Base-by-base conservation (phyloP, 179 eudicot genomes). In the Gypsophila paniculata region DNA sequence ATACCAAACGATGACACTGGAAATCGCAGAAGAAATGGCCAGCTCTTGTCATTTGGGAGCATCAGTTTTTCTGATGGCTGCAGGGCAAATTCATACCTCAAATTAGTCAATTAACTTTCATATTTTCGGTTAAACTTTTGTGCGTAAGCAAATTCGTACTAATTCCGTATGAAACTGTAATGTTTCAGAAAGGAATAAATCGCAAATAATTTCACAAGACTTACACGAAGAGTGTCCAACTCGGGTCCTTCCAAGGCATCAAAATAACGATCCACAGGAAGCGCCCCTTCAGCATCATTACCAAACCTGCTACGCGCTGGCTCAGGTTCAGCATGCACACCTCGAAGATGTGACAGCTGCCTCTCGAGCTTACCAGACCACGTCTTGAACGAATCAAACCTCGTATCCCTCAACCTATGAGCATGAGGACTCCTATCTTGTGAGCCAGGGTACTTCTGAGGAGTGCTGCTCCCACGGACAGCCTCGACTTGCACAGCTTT, bases 181-280 rank as follows among this genome's bases (percentile, higher is more conserved):
- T 6, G 44, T 39, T 39, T 39, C 10, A 39, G 52, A 46, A 46
- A 13, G 46, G 46, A 42, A 9, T 42, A 9, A 42, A 42, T 9
- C 11, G 46, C 8, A 42, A 42, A 42, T 2, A 42, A 42, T 6
- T 36, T 6, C 46, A 39, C 8, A 29, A 67, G 1, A 72, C 89
- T 46, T 84, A 93, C 98, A 77, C 86, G 78, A 26, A 93, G 90
- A 51, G 89, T 89, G 17, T 93, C 98, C 59, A 93, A 69, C 74
- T 93, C 98, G 0, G 96, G 98, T 49, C 98, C 98, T 73, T 93
- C 87, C 75, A 93, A 61, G 26, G 98, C 98, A 83, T 83, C 96
- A 66, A 86, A 93, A 80, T 89, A 93, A 18, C 98, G 86, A 34
- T 86, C 88, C 52, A 85, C 95, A 44, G 93, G 88, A 66, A 93